phyloP scores from a whole-genome alignment of 192 early-diverging fungal genomes.

The Kickxella alabastrina region DNA sequence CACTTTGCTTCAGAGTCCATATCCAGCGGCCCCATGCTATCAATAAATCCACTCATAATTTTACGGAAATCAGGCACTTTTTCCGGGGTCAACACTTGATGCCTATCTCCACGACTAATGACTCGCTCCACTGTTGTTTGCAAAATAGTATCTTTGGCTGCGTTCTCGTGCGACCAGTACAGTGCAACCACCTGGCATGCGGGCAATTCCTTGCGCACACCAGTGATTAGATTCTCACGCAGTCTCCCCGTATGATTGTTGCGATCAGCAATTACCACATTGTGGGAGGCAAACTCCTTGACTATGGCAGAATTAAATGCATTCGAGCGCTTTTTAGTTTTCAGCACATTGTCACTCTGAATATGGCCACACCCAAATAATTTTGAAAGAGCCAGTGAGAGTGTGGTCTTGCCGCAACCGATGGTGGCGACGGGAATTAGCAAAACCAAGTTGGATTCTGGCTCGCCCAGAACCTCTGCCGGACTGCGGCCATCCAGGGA shows the following conservation, averaged over 20 bases:
- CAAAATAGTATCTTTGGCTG: constrained; percentile 46
- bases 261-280: constrained; percentile 76
- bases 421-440: constrained; percentile 74
- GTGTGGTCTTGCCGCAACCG: constrained; percentile 71
- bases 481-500: constrained; percentile 20
- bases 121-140: constrained; percentile 57
- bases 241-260: constrained; percentile 64
- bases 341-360: constrained; percentile 75
- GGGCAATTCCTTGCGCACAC: constrained; percentile 55
- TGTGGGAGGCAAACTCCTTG: constrained; percentile 49
- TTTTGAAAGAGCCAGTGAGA: constrained; percentile 53
- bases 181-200: constrained; percentile 66
- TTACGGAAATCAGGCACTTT: constrained; percentile 54
- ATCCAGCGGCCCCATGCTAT: constrained; percentile 54
- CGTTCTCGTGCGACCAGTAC: constrained; percentile 69
- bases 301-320: constrained; percentile 61
- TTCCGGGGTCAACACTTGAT: constrained; percentile 74
- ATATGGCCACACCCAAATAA: constrained; percentile 71
- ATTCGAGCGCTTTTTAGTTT: constrained; percentile 52
- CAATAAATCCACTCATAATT: constrained; percentile 59
- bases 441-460: constrained; percentile 25
- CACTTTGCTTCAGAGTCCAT: constrained; percentile 49
- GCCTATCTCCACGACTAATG: constrained; percentile 65
- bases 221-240: constrained; percentile 50
- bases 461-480: constrained; percentile 12